Percentiles rank a stretch among this genome's conserved stretches.
These are phyloP conservation scores for Micromonas pusilla DNA, from an alignment of 139 green algal species.

Conservation along the genomic window DNA sequence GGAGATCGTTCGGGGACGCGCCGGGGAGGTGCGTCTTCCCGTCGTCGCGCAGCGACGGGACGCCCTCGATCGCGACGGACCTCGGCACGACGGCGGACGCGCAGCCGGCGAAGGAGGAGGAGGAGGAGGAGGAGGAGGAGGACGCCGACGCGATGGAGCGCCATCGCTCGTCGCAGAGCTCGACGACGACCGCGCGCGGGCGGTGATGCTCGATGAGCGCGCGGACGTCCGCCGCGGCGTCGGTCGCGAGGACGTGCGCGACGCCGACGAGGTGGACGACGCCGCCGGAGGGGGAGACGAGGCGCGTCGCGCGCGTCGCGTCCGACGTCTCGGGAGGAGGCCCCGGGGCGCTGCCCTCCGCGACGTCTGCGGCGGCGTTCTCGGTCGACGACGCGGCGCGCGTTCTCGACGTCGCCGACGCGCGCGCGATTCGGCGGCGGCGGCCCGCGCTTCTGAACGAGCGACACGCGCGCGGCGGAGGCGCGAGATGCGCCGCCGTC, in stretches of 20 bases:
- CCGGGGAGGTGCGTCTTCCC: not conserved
- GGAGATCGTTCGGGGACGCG: not conserved
- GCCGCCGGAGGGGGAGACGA: not conserved
- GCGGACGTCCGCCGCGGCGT: not conserved
- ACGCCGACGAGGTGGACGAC: not conserved
- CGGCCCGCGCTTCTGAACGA: no score
- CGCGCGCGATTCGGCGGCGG: no score
- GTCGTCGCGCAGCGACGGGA: not conserved
- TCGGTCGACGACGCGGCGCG: no score
- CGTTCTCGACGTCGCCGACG: no score
- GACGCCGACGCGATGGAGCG: no score
- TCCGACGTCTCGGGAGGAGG: no score
- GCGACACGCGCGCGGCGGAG: no score
- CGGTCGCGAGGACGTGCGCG: not conserved
- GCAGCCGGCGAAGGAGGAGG: no score
- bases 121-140: no score
- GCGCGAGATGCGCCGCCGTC: no score
- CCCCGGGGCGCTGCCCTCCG: no score
- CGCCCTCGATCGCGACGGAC: not conserved
- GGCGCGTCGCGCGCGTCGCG: not conserved
- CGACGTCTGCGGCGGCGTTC: no score
- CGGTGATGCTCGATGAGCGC: not conserved
- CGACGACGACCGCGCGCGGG: not conserved
- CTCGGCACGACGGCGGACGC: not conserved
- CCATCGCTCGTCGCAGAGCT: not conserved